phyloP scores from a whole-genome alignment of 2,329 filamentous ascomycete genomes.

The Penicillium oxalicum region DNA sequence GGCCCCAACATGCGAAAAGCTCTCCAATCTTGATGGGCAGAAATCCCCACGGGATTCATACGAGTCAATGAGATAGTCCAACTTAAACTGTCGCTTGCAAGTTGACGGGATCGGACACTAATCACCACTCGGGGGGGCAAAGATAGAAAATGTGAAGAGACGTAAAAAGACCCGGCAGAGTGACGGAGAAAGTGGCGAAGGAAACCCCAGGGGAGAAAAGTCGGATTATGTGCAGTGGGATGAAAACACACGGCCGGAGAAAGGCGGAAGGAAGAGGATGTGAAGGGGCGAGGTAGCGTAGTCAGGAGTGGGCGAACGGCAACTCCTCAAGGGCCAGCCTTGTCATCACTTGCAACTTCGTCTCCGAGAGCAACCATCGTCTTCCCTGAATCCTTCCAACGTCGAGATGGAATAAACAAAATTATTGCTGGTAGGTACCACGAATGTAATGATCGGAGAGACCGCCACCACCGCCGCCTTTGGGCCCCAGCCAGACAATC shows the following conservation, averaged over 20 bases:
- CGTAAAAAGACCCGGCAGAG: no score
- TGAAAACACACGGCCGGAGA: conserved; percentile 20
- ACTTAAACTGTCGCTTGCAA: no score
- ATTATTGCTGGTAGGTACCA: conserved; percentile 26
- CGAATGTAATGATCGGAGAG: conserved; percentile 26
- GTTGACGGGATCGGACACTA: no score
- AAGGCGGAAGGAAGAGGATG: conserved; percentile 2
- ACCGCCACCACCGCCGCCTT: conserved; percentile 34
- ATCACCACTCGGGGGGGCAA: no score
- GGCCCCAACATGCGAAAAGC: no score
- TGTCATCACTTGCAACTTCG: conserved; percentile 19
- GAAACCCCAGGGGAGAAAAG: no score
- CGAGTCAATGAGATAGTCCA: no score
- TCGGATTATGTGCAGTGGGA: conserved; percentile 33
- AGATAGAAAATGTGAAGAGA: no score
- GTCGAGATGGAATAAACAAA: conserved; percentile 8
- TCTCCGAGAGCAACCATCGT: conserved; percentile 3
- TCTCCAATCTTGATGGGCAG: no score
- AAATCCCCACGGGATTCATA: no score
- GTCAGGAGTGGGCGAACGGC: conserved; percentile 1
- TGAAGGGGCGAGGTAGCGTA: not conserved
- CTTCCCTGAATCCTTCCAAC: conserved; percentile 1
- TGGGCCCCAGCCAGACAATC: conserved; percentile 40
- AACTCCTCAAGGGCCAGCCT: conserved; percentile 33
- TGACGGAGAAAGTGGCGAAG: no score